phyloP scores from a whole-genome alignment of 495 filamentous ascomycete genomes.

The Neurospora intermedia region DNA sequence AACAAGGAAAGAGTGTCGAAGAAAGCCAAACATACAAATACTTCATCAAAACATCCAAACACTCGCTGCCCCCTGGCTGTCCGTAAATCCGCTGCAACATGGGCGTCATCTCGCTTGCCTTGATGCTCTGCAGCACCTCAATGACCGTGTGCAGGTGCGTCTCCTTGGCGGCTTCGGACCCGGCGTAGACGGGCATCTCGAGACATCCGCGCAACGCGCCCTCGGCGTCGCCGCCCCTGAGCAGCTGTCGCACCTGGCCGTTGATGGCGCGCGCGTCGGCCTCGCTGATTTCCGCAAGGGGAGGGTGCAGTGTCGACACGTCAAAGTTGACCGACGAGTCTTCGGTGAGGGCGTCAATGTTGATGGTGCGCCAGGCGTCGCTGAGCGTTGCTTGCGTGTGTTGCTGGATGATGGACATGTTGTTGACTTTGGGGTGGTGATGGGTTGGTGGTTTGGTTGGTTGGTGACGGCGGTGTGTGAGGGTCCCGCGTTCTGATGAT shows the following conservation, averaged over 20 bases:
- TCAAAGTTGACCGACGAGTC: conserved; percentile 83
- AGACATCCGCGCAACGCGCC: conserved; percentile 70
- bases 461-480: not conserved
- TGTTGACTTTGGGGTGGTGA: conserved; percentile 11
- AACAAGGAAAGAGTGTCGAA: not conserved
- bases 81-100: conserved; percentile 67
- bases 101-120: conserved; percentile 80
- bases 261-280: conserved; percentile 62
- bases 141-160: conserved; percentile 69
- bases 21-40: conserved; percentile 46
- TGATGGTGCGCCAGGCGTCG: conserved; percentile 80
- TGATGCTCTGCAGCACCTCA: conserved; percentile 83
- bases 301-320: conserved; percentile 62
- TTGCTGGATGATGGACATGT: conserved; percentile 50
- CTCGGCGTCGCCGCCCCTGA: conserved; percentile 74
- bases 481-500: not conserved
- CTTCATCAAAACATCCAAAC: conserved; percentile 65
- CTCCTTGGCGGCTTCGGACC: conserved; percentile 70
- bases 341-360: conserved; percentile 82
- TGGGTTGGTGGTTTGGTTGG: not conserved
- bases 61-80: conserved; percentile 60
- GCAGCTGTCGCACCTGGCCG: conserved; percentile 70
- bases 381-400: conserved; percentile 37
- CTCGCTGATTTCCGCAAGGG: conserved; percentile 54
- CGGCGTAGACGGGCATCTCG: conserved; percentile 50